Evolutionary conservation across 768 basidiomycete species (phyloP).

Genomic region (Leccinum arenicola): DNA sequence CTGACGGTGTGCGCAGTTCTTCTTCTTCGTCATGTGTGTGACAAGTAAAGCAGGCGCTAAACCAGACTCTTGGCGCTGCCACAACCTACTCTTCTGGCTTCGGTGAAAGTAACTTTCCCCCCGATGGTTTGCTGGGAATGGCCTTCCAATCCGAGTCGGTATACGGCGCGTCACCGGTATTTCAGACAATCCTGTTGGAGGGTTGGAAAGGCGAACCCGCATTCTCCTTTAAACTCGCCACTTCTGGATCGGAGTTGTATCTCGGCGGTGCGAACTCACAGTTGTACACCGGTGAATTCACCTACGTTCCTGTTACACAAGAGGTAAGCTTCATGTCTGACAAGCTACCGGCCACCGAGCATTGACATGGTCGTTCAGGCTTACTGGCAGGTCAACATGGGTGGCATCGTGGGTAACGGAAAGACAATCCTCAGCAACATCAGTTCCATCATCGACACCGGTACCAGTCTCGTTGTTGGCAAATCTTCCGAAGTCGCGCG

Average conservation of each 20-base stretch:
- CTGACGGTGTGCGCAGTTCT: neutral
- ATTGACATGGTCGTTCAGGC: slow-evolving; percentile 5
- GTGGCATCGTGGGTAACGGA: neutral
- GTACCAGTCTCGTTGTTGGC: slow-evolving; percentile 17
- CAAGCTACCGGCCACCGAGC: neutral
- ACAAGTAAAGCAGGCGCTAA: slow-evolving; percentile 4
- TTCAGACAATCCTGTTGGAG: slow-evolving; percentile 41
- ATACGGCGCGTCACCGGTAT: slow-evolving; percentile 33
- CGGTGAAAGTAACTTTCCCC: neutral
- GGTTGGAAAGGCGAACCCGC: slow-evolving; percentile 27
- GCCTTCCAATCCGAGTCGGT: slow-evolving; percentile 38
- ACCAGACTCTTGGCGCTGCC: slow-evolving; percentile 15
- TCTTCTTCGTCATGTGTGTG: neutral
- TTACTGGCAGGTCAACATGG: slow-evolving; percentile 20
- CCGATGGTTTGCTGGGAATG: slow-evolving; percentile 38
- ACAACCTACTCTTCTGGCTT: slow-evolving; percentile 4
- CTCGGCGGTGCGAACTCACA: slow-evolving; percentile 48
- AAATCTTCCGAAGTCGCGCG: slow-evolving; percentile 4
- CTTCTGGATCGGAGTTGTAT: slow-evolving; percentile 42
- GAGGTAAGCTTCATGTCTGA: slow-evolving; percentile 2
- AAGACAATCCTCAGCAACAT: too few species aligned
- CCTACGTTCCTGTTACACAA: slow-evolving; percentile 20
- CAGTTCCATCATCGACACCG: slow-evolving; percentile 20
- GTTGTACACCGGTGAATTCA: slow-evolving; percentile 45
- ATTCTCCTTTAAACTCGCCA: slow-evolving; percentile 50